A percentile compares a stretch with the other conserved stretches of the same genome.
Evolutionary conservation across 495 filamentous ascomycete genomes (phyloP).

Genomic region (Saxophila tyrrhenica): DNA sequence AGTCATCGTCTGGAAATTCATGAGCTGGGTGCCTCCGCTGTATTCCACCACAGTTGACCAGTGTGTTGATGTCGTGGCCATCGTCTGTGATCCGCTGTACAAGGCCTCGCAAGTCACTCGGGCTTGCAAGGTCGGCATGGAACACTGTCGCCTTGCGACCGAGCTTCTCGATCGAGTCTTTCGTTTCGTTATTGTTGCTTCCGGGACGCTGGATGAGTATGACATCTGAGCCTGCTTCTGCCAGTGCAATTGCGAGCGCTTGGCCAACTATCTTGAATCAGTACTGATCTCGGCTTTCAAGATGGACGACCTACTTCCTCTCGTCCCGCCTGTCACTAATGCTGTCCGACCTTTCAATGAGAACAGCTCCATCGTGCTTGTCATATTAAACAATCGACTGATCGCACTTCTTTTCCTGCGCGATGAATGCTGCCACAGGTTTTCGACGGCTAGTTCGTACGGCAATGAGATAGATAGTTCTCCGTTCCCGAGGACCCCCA

Average conservation of each 20-base stretch:
- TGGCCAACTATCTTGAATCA: slow-evolving; percentile 44
- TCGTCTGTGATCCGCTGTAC: slow-evolving; percentile 50
- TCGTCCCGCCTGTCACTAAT: slow-evolving; percentile 71
- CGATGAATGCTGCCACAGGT: no score
- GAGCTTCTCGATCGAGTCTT: slow-evolving; percentile 47
- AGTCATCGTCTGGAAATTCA: slow-evolving; percentile 68
- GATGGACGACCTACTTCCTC: slow-evolving; percentile 41
- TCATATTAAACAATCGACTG: not conserved
- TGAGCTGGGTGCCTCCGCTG: slow-evolving; percentile 66
- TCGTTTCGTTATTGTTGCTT: slow-evolving; percentile 47
- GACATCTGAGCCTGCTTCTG: slow-evolving; percentile 74
- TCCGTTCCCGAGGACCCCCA: no score
- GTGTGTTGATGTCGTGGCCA: slow-evolving; percentile 46
- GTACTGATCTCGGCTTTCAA: not conserved
- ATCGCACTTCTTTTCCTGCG: no score
- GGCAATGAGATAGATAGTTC: no score
- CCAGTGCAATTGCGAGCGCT: slow-evolving; percentile 65
- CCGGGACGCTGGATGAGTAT: slow-evolving; percentile 44
- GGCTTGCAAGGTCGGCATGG: slow-evolving; percentile 55
- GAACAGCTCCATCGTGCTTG: slow-evolving; percentile 22
- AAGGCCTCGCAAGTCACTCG: slow-evolving; percentile 45
- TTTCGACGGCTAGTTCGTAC: no score
- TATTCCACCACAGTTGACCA: slow-evolving; percentile 82
- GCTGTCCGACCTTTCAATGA: slow-evolving; percentile 53
- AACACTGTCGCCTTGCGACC: slow-evolving; percentile 59